Evolutionary conservation across 140 eudicot species (phyloP), one percentile per base, ranked within the genome.

Genomic region (Ambrosia hybrid): DNA sequence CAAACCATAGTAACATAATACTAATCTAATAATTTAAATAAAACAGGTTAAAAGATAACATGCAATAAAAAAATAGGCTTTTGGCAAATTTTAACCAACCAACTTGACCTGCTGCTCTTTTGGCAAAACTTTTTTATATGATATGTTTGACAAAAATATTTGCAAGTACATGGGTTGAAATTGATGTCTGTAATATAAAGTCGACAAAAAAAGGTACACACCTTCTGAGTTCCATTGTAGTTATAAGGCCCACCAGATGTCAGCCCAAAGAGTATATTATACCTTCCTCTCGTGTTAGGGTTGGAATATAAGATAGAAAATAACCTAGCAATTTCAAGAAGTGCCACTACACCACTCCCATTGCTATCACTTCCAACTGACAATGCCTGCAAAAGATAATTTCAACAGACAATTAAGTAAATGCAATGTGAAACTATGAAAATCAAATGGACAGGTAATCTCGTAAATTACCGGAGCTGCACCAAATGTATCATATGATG

Each of bases 161-260:
- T 17, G 39, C 5, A 71, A 69, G 43, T 71, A 21, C 57, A 13
- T 9, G 41, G 12, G 57, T 71, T 45, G 21, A 57, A 58, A n/a
- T 26, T 43, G 75, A 53, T 51, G 34, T 37, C 52, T 14, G 46
- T 41, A 63, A 51, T 16, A 70, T 46, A 21, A 60, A 63, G 69
- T 43, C 26, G 16, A 71, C 11, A 48, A 59, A 65, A 59, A n/a
- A 78, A 73, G 67, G 51, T 30, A 49, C 13, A 57, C 66, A 94
- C 99, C 97, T 94, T 94, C 6, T 90, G 88, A 75, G 97, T 91
- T 78, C 99, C 97, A 56, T 90, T 86, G 86, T 88, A 91, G 87
- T 91, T 94, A 65, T 88, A 94, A 70, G 99, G 97, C 14, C 99
- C 97, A 67, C 97, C 97, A 73, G 99, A 94, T 70, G 99, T 94